These are phyloP conservation scores for Candida caryicola DNA, from an alignment of 805 yeast species.

Conservation along the genomic window DNA sequence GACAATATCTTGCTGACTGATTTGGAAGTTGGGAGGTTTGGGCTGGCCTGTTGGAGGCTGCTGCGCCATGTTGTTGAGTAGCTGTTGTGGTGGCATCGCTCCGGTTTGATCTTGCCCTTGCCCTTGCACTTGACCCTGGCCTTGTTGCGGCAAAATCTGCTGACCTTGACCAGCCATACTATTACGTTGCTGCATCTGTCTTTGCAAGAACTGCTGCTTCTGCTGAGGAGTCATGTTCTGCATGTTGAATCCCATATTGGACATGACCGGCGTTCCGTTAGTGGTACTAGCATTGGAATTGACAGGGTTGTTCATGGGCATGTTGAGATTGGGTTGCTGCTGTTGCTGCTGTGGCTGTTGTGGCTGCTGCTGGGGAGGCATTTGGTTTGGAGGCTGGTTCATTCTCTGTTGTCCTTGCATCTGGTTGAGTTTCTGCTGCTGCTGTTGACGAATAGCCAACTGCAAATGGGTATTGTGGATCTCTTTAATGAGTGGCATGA, in stretches of 20 bases:
- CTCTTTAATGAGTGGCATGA: conserved; percentile 58
- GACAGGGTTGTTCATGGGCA: conserved; percentile 4
- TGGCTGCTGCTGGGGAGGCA: conserved; percentile 13
- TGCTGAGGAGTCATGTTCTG: conserved; percentile 34
- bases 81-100: conserved; percentile 4
- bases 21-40: conserved; percentile 30
- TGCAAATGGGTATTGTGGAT: conserved; percentile 68
- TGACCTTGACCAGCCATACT: conserved; percentile 8
- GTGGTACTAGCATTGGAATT: conserved; percentile 7
- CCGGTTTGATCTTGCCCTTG: conserved; percentile 20
- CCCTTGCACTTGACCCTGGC: conserved; percentile 10
- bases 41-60: conserved; percentile 2
- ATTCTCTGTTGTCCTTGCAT: conserved; percentile 16
- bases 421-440: conserved; percentile 37
- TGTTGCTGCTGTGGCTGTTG: conserved; percentile 10
- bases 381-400: conserved; percentile 9
- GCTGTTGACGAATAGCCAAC: conserved; percentile 49
- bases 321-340: conserved; percentile 10
- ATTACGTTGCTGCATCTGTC: conserved; percentile 31
- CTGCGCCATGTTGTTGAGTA: conserved; percentile 2
- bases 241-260: conserved; percentile 18
- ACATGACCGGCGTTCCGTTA: conserved; percentile 13
- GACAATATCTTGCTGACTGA: conserved; percentile 37
- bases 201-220: conserved; percentile 36
- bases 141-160: conserved; percentile 2